These are phyloP conservation scores for Talaromyces rugulosus DNA, from an alignment of 2,329 filamentous ascomycete species.

Conservation along the genomic window DNA sequence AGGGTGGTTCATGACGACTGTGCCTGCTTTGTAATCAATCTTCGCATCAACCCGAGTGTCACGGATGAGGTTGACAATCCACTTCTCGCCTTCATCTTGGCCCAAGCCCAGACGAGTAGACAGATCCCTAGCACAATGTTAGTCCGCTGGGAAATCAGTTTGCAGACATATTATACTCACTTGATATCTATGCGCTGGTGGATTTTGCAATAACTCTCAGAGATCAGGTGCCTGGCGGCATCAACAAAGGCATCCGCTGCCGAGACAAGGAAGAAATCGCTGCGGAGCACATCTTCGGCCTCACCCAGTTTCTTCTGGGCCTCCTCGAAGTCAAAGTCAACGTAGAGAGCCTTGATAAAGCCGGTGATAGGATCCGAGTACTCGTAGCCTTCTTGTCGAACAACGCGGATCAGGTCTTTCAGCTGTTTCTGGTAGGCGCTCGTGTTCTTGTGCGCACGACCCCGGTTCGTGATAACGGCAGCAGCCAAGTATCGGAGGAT, in stretches of 20 bases:
- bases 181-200: constrained; percentile 98
- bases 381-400: constrained; percentile 96
- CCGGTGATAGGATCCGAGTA: constrained; percentile 94
- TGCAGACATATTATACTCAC: constrained; percentile 39
- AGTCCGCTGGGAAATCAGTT: background rate
- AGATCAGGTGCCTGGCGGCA: constrained; percentile 91
- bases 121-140: constrained; percentile 59
- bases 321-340: constrained; percentile 96
- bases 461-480: constrained; percentile 90
- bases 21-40: constrained; percentile 98
- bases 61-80: constrained; percentile 98
- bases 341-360: constrained; percentile 92
- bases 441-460: constrained; percentile 70
- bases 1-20: constrained; percentile 98
- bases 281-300: constrained; percentile 85
- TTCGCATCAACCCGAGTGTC: constrained; percentile 97
- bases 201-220: constrained; percentile 99
- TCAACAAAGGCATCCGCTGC: constrained; percentile 88
- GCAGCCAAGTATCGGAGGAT: constrained; percentile 89
- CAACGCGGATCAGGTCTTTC: constrained; percentile 93
- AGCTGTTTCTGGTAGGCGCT: constrained; percentile 94
- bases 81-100: constrained; percentile 97
- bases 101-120: constrained; percentile 86
- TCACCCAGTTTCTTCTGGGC: constrained; percentile 81
- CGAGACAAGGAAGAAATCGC: constrained; percentile 91